These are phyloP conservation scores for Eimeria maxima DNA, from an alignment of 169 alveolate genomes.

Conservation along the genomic window DNA sequence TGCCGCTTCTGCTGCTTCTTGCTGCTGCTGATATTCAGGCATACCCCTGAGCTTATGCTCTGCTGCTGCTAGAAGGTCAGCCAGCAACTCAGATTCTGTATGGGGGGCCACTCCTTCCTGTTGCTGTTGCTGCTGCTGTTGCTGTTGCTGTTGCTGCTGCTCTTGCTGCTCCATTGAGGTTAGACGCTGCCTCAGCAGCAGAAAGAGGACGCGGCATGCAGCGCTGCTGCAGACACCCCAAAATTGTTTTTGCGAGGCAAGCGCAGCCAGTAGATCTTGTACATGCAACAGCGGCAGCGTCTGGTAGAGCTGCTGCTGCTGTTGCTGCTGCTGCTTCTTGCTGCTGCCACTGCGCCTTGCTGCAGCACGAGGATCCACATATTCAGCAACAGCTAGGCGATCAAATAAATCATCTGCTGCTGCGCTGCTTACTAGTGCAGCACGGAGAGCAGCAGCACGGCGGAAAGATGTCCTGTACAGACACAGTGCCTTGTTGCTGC, in stretches of 20 bases:
- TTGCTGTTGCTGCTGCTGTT: not conserved
- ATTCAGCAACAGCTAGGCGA: slow-evolving; percentile 24
- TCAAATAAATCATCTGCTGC: slow-evolving; percentile 62
- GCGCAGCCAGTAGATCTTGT: slow-evolving; percentile 26
- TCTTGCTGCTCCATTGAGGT: slow-evolving; percentile 27
- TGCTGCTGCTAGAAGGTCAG: slow-evolving; percentile 25
- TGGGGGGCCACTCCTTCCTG: not conserved
- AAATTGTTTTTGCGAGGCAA: slow-evolving; percentile 26
- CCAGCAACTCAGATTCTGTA: slow-evolving; percentile 24
- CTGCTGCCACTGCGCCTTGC: slow-evolving; percentile 24
- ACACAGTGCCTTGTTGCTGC: slow-evolving; percentile 44
- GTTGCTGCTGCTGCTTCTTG: slow-evolving; percentile 38
- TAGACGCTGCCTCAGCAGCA: slow-evolving; percentile 39
- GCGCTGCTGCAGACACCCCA: slow-evolving; percentile 69
- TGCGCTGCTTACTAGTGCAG: slow-evolving; percentile 45
- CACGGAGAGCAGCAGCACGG: slow-evolving; percentile 45
- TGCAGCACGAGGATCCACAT: not conserved
- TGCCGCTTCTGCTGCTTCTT: slow-evolving; percentile 8
- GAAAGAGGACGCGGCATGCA: slow-evolving; percentile 48
- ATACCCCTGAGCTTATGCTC: not conserved
- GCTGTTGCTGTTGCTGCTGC: slow-evolving; percentile 21
- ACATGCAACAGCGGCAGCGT: slow-evolving; percentile 41
- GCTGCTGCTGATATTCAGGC: slow-evolving; percentile 41
- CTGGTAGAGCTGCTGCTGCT: not conserved
- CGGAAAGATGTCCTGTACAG: slow-evolving; percentile 48